phyloP scores from a whole-genome alignment of 192 early-diverging fungal species.

The Chytriomyces sp. region DNA sequence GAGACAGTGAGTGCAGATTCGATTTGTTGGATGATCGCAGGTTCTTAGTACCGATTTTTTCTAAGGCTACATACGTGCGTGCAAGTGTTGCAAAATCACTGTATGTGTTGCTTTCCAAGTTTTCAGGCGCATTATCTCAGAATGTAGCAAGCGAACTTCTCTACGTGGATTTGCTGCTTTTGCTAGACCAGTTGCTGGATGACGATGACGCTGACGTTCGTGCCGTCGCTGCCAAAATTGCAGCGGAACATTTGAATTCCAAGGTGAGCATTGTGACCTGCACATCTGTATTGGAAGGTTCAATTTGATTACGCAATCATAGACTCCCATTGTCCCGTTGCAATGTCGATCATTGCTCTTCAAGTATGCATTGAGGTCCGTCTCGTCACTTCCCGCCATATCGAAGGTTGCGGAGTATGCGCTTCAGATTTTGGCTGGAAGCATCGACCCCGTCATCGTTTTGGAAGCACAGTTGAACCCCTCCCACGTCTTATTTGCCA shows the following conservation, averaged over 20 bases:
- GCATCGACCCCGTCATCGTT: constrained; percentile 37
- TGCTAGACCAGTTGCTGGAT: constrained; percentile 56
- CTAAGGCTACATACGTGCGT: constrained; percentile 57
- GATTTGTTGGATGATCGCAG: constrained; percentile 43
- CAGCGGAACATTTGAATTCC: constrained; percentile 56
- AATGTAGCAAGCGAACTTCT: neutral
- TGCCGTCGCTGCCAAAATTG: constrained; percentile 62
- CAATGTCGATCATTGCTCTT: constrained; percentile 58
- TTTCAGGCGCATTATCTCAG: neutral
- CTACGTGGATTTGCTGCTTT: constrained; percentile 55
- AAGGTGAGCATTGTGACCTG: constrained; percentile 43
- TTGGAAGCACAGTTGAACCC: constrained; percentile 28
- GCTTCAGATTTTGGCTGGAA: constrained; percentile 21
- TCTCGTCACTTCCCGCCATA: constrained; percentile 39
- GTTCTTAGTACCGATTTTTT: constrained; percentile 5
- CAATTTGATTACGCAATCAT: too few relatives aligned
- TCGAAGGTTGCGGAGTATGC: constrained; percentile 21
- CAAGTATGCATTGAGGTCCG: constrained; percentile 39
- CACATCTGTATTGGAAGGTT: neutral
- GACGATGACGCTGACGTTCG: constrained; percentile 82
- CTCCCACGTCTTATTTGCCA: constrained; percentile 71
- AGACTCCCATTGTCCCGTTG: constrained; percentile 55
- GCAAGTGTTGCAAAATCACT: constrained; percentile 54
- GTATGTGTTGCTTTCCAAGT: neutral
- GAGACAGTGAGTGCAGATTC: constrained; percentile 43